Conservation (phyloP, 1,139 yeast genomes). For the Waltiozyma solani region DNA sequence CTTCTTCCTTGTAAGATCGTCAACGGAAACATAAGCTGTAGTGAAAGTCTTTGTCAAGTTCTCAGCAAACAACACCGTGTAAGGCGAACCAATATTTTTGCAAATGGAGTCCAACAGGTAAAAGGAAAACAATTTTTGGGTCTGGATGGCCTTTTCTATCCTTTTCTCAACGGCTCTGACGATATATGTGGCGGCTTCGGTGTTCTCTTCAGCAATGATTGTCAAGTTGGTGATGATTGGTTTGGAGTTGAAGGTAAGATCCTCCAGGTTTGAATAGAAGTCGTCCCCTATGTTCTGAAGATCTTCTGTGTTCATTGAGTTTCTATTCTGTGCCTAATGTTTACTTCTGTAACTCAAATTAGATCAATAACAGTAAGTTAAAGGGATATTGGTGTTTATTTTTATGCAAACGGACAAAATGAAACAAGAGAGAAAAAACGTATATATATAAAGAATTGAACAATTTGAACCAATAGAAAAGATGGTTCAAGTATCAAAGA, state of each 20-base stretch:
- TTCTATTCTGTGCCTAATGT: too few species aligned
- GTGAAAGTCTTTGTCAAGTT: slow-evolving; percentile 62
- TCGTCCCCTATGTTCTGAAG: slow-evolving; percentile 44
- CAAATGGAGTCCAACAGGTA: slow-evolving; percentile 89
- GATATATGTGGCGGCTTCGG: slow-evolving; percentile 66
- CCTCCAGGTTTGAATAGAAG: slow-evolving; percentile 57
- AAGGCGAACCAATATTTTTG: slow-evolving; percentile 85
- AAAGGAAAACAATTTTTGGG: slow-evolving; percentile 72
- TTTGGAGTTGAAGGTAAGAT: slow-evolving; percentile 78
- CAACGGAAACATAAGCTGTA: slow-evolving; percentile 67
- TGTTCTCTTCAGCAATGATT: slow-evolving; percentile 79
- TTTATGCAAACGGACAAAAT: too few species aligned
- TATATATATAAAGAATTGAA: too few species aligned
- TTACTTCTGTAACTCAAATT: too few species aligned
- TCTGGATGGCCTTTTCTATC: slow-evolving; percentile 49
- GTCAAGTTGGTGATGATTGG: slow-evolving; percentile 86
- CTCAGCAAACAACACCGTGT: slow-evolving; percentile 61
- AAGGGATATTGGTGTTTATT: too few species aligned
- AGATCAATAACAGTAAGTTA: too few species aligned
- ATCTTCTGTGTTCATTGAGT: slow-evolving; percentile 13
- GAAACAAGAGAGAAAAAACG: too few species aligned
- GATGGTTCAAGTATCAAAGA: too few species aligned
- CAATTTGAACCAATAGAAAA: too few species aligned
- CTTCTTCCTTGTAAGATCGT: slow-evolving; percentile 64
- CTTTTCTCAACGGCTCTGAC: slow-evolving; percentile 61